These are phyloP conservation scores for Xylaria venustula DNA, from an alignment of 495 filamentous ascomycete genomes.

Conservation along the genomic window DNA sequence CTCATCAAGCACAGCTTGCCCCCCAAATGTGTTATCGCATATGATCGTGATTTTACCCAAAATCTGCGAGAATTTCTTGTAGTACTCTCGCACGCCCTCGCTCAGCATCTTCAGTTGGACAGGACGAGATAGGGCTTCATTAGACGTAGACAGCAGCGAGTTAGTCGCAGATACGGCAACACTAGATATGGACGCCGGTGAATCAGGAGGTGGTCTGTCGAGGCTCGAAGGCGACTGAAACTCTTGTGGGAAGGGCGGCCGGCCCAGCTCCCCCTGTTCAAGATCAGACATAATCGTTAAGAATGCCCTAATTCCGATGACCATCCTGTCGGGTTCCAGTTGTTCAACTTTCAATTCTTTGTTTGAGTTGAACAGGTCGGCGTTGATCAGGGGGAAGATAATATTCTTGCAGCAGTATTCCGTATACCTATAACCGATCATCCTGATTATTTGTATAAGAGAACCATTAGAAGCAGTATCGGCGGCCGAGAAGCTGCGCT, in stretches of 20 bases:
- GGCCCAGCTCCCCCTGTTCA: conserved; percentile 76
- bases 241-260: conserved; percentile 76
- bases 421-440: conserved; percentile 91
- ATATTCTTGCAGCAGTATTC: conserved; percentile 89
- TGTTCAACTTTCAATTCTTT: conserved; percentile 86
- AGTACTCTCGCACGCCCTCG: conserved; percentile 77
- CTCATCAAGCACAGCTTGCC: conserved; percentile 91
- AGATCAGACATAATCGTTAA: conserved; percentile 89
- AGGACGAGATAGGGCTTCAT: conserved; percentile 67
- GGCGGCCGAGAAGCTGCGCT: conserved; percentile 71
- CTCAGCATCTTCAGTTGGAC: conserved; percentile 70
- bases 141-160: conserved; percentile 31
- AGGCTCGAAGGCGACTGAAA: conserved; percentile 42
- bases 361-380: conserved; percentile 76
- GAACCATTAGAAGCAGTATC: conserved; percentile 84
- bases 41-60: conserved; percentile 92
- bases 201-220: conserved; percentile 50
- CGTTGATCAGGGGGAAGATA: conserved; percentile 92
- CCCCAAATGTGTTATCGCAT: conserved; percentile 94
- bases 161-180: conserved; percentile 26
- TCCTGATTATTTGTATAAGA: conserved; percentile 86
- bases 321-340: conserved; percentile 93
- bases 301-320: conserved; percentile 92
- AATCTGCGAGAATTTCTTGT: conserved; percentile 88
- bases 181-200: conserved; percentile 51